A percentile compares a stretch with the other conserved stretches of the same genome.
Evolutionary conservation across 352 stramenopile genomes (phyloP).

Genomic region (Globisporangium rhizosaccharum): DNA sequence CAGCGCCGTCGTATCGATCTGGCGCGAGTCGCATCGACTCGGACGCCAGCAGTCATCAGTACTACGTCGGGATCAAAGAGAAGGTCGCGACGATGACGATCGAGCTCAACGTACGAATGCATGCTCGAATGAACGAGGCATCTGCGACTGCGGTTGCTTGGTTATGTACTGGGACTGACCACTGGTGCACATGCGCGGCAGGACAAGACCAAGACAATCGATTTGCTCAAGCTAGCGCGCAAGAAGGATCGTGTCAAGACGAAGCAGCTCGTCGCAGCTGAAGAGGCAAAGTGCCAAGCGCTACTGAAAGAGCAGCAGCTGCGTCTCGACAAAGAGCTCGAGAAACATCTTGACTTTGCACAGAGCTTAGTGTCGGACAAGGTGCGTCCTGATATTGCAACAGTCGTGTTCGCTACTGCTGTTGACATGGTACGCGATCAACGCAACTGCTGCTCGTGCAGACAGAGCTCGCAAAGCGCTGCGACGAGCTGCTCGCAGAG

Average conservation of each 20-base stretch:
- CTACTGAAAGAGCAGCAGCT: conserved; percentile 52
- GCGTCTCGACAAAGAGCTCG: conserved; percentile 66
- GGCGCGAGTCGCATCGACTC: conserved; percentile 17
- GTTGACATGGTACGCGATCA: too few relatives aligned
- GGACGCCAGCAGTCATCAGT: conserved; percentile 47
- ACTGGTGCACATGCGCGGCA: conserved; percentile 15
- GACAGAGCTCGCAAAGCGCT: conserved; percentile 60
- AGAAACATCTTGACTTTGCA: conserved; percentile 78
- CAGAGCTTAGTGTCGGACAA: conserved; percentile 75
- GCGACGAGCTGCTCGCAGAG: conserved; percentile 64
- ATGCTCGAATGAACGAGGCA: neutral
- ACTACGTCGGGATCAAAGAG: conserved; percentile 71
- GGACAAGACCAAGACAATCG: conserved; percentile 85
- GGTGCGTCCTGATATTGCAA: conserved; percentile 16
- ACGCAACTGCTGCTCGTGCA: conserved; percentile 10
- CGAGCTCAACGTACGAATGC: conserved; percentile 55
- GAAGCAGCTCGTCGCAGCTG: conserved; percentile 41
- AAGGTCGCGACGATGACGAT: conserved; percentile 76
- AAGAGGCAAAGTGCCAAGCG: conserved; percentile 45
- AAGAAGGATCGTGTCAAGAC: conserved; percentile 74
- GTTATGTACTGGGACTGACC: too few relatives aligned
- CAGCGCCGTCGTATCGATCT: conserved; percentile 30
- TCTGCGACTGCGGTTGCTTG: neutral
- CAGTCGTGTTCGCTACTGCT: neutral
- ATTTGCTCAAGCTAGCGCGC: conserved; percentile 62